A percentile compares a stretch with the other conserved stretches of the same genome.
Conservation (phyloP, 345 rosid genomes). For the Erucastrum elatum region DNA sequence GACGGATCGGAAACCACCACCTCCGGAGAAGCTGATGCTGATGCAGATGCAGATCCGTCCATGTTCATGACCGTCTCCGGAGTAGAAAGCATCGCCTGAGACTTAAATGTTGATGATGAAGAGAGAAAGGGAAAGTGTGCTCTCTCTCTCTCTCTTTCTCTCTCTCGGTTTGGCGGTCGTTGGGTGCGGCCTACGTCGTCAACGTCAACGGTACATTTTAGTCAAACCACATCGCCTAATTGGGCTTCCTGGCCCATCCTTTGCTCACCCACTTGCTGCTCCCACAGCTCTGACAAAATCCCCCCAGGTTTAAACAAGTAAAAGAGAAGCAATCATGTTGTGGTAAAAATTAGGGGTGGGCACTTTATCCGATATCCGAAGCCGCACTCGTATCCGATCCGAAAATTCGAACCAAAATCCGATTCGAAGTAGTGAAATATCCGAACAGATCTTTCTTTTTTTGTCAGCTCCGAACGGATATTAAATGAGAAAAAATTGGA, state of each 20-base stretch:
- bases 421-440: no score
- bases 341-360: no score
- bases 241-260: constrained; percentile 21
- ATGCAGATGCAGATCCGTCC: constrained; percentile 32
- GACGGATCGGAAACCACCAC: constrained; percentile 41
- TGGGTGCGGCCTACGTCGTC: constrained; percentile 27
- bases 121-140: constrained; percentile 1
- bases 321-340: no score
- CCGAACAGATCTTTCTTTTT: no score
- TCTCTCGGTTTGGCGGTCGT: constrained; percentile 22
- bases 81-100: constrained; percentile 49
- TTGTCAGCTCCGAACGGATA: no score
- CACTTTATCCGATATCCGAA: no score
- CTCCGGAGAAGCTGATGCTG: constrained; percentile 43
- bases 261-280: background rate
- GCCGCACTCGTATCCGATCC: no score
- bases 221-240: constrained; percentile 8
- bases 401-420: no score
- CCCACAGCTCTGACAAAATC: background rate
- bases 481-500: no score
- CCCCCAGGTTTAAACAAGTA: no score
- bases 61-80: constrained; percentile 13
- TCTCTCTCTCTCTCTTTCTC: no score
- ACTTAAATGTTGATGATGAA: background rate
- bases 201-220: constrained; percentile 20